Percentiles rank a stretch among this genome's conserved stretches.
Conservation (phyloP, 1,284 basidiomycete species). For the Cryptococcus amylolentus region DNA sequence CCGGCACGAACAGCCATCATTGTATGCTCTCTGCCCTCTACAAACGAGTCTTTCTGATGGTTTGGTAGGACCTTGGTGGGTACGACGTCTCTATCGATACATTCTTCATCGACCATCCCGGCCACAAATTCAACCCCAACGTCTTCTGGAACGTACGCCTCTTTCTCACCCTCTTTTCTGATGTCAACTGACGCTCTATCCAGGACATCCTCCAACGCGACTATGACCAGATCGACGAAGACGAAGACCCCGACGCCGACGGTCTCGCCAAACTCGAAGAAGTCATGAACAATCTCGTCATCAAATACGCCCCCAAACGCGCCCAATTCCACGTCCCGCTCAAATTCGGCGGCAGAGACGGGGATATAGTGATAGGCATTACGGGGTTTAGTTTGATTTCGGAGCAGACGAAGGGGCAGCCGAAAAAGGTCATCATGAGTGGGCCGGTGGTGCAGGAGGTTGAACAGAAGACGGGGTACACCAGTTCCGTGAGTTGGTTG, state of each 20-base stretch:
- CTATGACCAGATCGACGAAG: constrained; percentile 29
- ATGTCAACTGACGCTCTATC: background rate
- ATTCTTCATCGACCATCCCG: constrained; percentile 77
- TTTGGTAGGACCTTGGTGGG: constrained; percentile 68
- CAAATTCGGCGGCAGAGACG: constrained; percentile 59
- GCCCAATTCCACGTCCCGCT: constrained; percentile 78
- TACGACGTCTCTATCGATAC: constrained; percentile 81
- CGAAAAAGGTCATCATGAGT: constrained; percentile 75
- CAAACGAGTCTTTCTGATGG: background rate
- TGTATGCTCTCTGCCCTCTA: constrained; percentile 17
- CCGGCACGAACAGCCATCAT: constrained; percentile 42
- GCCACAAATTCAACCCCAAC: constrained; percentile 67
- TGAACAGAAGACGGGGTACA: constrained; percentile 64
- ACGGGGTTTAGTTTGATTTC: constrained; percentile 85
- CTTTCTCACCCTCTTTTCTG: background rate
- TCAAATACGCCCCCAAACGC: constrained; percentile 84
- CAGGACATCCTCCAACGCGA: constrained; percentile 59
- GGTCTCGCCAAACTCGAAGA: constrained; percentile 60
- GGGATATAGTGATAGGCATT: constrained; percentile 79
- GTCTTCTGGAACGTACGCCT: constrained; percentile 72
- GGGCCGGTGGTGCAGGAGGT: constrained; percentile 74
- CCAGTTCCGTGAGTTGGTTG: constrained; percentile 63
- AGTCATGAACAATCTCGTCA: constrained; percentile 62
- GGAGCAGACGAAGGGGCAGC: constrained; percentile 73
- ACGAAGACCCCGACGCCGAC: constrained; percentile 56